These are phyloP conservation scores for Macrocybe gigantea DNA, from an alignment of 768 basidiomycete genomes.

Conservation along the genomic window DNA sequence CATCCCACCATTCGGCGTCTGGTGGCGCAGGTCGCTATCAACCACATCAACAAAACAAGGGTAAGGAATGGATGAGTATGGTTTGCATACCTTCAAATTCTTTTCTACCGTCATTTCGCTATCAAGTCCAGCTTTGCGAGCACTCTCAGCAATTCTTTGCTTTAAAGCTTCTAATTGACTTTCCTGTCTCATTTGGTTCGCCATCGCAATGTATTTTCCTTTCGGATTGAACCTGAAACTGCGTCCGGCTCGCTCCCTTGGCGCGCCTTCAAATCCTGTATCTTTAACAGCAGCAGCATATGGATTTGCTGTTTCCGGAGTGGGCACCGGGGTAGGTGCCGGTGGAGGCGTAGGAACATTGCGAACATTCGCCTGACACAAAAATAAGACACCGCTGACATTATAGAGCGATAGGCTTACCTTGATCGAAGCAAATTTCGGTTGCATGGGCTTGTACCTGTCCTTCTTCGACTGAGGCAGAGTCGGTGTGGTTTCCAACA, in stretches of 20 bases:
- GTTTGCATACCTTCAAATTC: constrained; percentile 66
- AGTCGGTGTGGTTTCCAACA: constrained; percentile 61
- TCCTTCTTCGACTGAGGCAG: constrained; percentile 79
- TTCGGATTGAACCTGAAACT: constrained; percentile 86
- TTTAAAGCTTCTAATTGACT: constrained; percentile 86
- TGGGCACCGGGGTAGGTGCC: constrained; percentile 30
- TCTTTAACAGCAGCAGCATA: constrained; percentile 63
- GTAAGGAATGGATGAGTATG: background rate
- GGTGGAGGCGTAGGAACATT: constrained; percentile 65
- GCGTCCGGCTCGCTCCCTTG: constrained; percentile 63
- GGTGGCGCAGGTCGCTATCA: constrained; percentile 79
- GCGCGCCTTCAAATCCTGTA: constrained; percentile 66
- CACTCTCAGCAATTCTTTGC: constrained; percentile 87
- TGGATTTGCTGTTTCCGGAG: constrained; percentile 59
- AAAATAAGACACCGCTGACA: background rate
- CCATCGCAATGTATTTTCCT: constrained; percentile 82
- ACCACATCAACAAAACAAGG: background rate
- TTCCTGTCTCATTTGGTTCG: constrained; percentile 67
- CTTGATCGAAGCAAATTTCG: constrained; percentile 96
- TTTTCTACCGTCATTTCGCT: constrained; percentile 91
- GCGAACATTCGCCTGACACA: constrained; percentile 64
- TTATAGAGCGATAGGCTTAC: constrained; percentile 27
- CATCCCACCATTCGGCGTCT: constrained; percentile 97
- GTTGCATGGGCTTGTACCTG: constrained; percentile 96
- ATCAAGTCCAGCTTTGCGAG: constrained; percentile 90